A percentile compares a stretch with the other conserved stretches of the same genome.
Conservation (phyloP, 768 basidiomycete genomes). For the Boletus sp. region DNA sequence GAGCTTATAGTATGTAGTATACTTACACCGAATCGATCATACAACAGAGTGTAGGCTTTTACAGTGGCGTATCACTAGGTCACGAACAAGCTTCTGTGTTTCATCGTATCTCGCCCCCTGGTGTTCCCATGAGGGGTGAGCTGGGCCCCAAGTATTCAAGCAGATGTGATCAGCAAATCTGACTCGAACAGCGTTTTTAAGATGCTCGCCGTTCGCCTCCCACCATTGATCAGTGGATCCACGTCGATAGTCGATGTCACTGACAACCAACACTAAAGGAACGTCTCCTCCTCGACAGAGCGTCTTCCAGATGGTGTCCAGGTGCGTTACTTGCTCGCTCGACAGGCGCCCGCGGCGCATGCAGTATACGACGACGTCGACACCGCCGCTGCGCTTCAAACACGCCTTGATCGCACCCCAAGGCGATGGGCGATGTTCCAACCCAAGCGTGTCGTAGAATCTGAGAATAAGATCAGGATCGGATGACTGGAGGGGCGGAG, state of each 20-base stretch:
- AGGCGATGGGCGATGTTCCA: conserved; percentile 18
- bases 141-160: conserved; percentile 11
- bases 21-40: conserved; percentile 2
- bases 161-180: conserved; percentile 20
- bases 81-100: conserved; percentile 10
- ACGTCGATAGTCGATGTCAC: conserved; percentile 12
- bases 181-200: conserved; percentile 1
- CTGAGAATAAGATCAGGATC: conserved; percentile 3
- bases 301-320: conserved; percentile 28
- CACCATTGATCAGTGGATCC: conserved; percentile 23
- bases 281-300: conserved; percentile 8
- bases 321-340: conserved; percentile 29
- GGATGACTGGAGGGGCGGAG: neutral
- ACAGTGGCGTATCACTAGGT: conserved; percentile 16
- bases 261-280: conserved; percentile 21
- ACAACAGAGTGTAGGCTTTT: neutral
- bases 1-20: conserved; percentile 1
- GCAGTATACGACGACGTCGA: conserved; percentile 35
- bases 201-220: conserved; percentile 12
- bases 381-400: conserved; percentile 14
- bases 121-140: conserved; percentile 21
- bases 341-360: conserved; percentile 37
- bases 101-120: conserved; percentile 19
- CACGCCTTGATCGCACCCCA: conserved; percentile 10
- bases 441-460: conserved; percentile 20